Evolutionary conservation across 495 filamentous ascomycete genomes (phyloP), one percentile per base, ranked within the genome.

Genomic region (Lepidopterella palustris): DNA sequence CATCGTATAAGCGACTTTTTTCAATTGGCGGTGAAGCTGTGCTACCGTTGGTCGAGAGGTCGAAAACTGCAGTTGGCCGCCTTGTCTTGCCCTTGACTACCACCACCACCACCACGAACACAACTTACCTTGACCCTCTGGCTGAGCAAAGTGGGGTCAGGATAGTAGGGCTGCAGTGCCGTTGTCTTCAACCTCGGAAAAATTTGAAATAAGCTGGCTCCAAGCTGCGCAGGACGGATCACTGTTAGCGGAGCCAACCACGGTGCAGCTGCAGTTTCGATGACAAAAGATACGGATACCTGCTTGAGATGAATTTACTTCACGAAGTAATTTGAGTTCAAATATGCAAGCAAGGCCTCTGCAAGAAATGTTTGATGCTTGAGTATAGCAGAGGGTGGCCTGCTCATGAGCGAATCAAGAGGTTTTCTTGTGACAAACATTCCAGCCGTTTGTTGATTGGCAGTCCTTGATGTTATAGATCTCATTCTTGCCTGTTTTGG

Each of bases 21-120:
- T 20, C 64, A 67, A 67, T 61, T 62, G 53, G 64, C 64, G 64
- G 64, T 67, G 64, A 28, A 52, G 55, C 11, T 61, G 24, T 6
- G 0, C 53, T 45, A 23, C 53, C 27, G 61, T 67, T 67, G 60
- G 64, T 39, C 9, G 27, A 15, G 27, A 28, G 35, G 27, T 58
- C 26, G 45, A 51, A n/a, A 47, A 15, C 58, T 45, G 58, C 58
- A 60, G 27, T 20, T 24, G 35, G 42, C 18, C 52, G n/a, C n/a
- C n/a, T n/a, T n/a, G n/a, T n/a, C n/a, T n/a, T n/a, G n/a, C n/a
- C n/a, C n/a, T n/a, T 32, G 15, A 31, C 11, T 6, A 29, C 31
- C n/a, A 32, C 9, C 25, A 31, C 26, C 15, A 31, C 20, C 26
- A 59, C n/a, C 13, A 59, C 26, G 28, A 24, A 53, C 5, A 20